Conservation (phyloP, 345 rosid genomes). For the Pseudoturritis turrita region DNA sequence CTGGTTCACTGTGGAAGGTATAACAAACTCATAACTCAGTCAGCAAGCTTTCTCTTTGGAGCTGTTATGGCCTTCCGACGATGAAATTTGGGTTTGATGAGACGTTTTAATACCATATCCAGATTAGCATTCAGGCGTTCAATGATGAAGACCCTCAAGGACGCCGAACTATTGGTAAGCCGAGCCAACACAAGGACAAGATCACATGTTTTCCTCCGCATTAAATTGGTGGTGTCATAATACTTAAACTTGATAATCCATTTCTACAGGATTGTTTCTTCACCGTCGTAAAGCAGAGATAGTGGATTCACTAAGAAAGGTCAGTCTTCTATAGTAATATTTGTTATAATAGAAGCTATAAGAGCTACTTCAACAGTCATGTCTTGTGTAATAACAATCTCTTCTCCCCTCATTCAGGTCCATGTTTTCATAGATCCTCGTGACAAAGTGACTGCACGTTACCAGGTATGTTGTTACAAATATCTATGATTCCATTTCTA, state of each 20-base stretch:
- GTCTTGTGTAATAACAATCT: background rate
- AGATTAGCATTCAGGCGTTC: constrained; percentile 96
- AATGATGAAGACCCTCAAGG: constrained; percentile 98
- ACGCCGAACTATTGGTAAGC: constrained; percentile 80
- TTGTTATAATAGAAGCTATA: too few relatives aligned
- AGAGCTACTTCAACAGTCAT: background rate
- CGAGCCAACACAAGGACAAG: background rate
- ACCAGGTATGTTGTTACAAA: constrained; percentile 52
- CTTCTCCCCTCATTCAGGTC: constrained; percentile 43
- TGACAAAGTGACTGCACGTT: constrained; percentile 92
- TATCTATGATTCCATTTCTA: background rate
- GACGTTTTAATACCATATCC: constrained; percentile 19
- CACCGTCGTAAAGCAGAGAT: constrained; percentile 91
- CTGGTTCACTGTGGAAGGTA: constrained; percentile 99
- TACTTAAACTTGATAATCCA: background rate
- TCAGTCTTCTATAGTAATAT: too few relatives aligned
- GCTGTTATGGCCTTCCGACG: background rate
- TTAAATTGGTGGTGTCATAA: background rate
- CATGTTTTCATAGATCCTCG: constrained; percentile 80
- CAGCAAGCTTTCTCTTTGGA: background rate
- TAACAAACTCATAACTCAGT: constrained; percentile 1
- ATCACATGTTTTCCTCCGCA: background rate
- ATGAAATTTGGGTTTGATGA: constrained; percentile 17
- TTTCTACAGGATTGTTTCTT: constrained; percentile 79
- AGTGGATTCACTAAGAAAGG: constrained; percentile 71